Percentiles rank a stretch among this genome's conserved stretches.
Evolutionary conservation across 164 flowering plant species (phyloP).

Genomic region (Aristolochia contorta): DNA sequence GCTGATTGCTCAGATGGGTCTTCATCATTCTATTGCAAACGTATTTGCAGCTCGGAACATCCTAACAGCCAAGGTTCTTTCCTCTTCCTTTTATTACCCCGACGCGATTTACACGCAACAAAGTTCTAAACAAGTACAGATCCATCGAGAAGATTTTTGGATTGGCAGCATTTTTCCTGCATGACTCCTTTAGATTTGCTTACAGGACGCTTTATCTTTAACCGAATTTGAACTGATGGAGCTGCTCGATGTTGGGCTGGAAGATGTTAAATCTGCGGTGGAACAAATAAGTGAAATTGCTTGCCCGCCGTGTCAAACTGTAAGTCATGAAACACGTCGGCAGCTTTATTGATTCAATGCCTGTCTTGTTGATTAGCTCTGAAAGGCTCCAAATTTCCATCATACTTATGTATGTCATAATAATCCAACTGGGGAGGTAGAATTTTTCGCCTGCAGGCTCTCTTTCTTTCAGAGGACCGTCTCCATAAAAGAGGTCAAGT

Average conservation of each 20-base stretch:
- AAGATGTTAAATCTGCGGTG: conserved; percentile 47
- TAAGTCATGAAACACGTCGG: conserved; percentile 9
- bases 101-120: not conserved
- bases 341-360: not conserved
- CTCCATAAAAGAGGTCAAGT: conserved; percentile 26
- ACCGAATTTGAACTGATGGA: conserved; percentile 85
- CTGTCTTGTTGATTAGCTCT: not conserved
- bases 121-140: too few relatives aligned
- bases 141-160: not conserved
- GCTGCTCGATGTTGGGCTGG: conserved; percentile 60
- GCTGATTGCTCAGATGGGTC: conserved; percentile 56
- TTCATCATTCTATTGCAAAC: conserved; percentile 54
- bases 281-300: conserved; percentile 51
- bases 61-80: conserved; percentile 55
- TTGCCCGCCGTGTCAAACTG: conserved; percentile 68
- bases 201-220: conserved; percentile 64
- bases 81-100: not conserved
- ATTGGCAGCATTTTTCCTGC: too few relatives aligned
- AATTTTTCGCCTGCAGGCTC: conserved; percentile 35
- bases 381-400: not conserved
- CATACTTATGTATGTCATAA: not conserved
- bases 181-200: not conserved
- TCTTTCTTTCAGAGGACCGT: conserved; percentile 50
- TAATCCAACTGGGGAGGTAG: not conserved
- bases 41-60: conserved; percentile 70